Conservation (phyloP, 2,329 filamentous ascomycete species). For the Cercospora sesami region DNA sequence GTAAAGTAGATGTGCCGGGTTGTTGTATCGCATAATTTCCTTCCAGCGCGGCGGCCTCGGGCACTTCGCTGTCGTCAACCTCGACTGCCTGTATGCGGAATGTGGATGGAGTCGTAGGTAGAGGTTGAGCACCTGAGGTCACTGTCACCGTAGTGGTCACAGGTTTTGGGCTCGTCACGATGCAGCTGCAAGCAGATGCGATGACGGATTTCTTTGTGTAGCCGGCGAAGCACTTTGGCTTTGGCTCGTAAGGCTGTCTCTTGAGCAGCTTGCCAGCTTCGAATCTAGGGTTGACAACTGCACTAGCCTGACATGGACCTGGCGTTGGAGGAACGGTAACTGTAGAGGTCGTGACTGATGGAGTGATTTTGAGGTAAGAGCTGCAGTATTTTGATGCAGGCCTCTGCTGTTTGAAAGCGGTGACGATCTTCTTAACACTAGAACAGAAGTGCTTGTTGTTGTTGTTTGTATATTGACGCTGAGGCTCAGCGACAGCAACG, state of each 20-base stretch:
- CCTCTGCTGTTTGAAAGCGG: background rate
- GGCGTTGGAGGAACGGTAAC: background rate
- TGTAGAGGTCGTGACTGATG: background rate
- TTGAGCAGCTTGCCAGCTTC: background rate
- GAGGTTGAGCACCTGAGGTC: background rate
- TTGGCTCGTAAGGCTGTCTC: background rate
- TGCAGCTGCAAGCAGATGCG: background rate
- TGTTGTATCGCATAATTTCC: background rate
- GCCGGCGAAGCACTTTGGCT: background rate
- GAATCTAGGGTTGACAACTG: background rate
- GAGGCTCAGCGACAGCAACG: background rate
- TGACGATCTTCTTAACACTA: background rate
- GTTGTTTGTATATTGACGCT: background rate
- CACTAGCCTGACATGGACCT: background rate
- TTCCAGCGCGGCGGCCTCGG: background rate
- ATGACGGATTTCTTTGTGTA: background rate
- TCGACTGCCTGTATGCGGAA: background rate
- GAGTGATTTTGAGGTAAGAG: background rate
- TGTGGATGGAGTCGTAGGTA: background rate
- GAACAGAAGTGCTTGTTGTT: background rate
- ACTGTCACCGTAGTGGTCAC: background rate
- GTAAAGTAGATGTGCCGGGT: too few relatives aligned
- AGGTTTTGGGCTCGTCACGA: background rate
- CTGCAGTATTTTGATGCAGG: background rate
- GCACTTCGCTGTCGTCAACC: background rate